Base-by-base conservation (phyloP, 441 rosid genomes). In the Macaranga tanarius region DNA sequence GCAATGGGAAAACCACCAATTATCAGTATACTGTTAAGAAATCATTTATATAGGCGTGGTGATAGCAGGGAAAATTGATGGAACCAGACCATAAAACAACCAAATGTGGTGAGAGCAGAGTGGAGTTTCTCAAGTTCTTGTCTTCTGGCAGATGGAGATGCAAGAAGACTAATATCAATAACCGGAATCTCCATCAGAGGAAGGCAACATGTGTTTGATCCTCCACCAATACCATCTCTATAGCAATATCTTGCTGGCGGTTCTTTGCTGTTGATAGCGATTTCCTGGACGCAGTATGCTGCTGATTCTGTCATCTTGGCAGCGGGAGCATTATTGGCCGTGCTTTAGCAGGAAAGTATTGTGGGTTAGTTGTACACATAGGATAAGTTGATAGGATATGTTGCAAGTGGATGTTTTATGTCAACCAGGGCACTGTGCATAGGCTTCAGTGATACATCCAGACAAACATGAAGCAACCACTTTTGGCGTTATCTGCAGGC, bases 71-170 rank as follows among this genome's bases (percentile, higher is more conserved):
- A 4, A 47, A 47, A 47, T 47, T 47, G 51, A 47, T 44, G n/a
- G 19, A 22, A 58, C 8, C 62, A 42, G 16, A 89, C 90, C 88
- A 83, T 88, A 77, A 89, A 82, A 80, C 22, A 51, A 1, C 60
- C 70, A 40, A 40, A 52, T 19, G 70, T 25, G 57, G 26, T 70
- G 76, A 86, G 84, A 48, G 89, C 85, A 3, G 59, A 78, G 69
- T 73, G 77, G 51, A 89, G 85, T 52, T 83, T 85, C 17, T 67
- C 78, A 15, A 81, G 78, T 72, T 83, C 83, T 58, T 74, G 58
- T 16, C 22, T 42, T 47, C 69, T 16, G 10, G 73, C 2, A 16
- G 72, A 70, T 28, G 86, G 5, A 11, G 72, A 70, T 28, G 86
- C 48, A 87, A 72, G 52, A n/a, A n/a, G n/a, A n/a, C n/a, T n/a